Percentiles rank a stretch among this genome's conserved stretches.
These are phyloP conservation scores for Phialophora verrucosa DNA, from an alignment of 2,329 filamentous ascomycete genomes.

Conservation along the genomic window DNA sequence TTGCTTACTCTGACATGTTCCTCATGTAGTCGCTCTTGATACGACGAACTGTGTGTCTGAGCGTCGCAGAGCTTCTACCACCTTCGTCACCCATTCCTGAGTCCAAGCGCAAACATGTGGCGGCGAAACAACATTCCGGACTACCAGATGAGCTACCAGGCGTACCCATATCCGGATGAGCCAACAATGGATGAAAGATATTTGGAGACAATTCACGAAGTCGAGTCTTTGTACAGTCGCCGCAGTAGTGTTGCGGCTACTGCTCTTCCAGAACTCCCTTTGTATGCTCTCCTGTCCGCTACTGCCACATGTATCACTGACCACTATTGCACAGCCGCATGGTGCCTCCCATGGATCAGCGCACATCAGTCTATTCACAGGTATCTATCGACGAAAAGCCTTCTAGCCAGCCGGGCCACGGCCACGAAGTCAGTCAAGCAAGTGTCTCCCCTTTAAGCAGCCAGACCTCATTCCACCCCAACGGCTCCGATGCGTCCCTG, in stretches of 20 bases:
- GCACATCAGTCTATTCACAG: conserved; percentile 30
- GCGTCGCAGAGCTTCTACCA: conserved; percentile 19
- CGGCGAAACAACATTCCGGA: conserved; percentile 30
- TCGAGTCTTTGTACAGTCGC: conserved; percentile 44
- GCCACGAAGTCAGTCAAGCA: conserved; percentile 17
- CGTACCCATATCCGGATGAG: conserved; percentile 29
- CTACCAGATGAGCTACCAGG: conserved; percentile 34
- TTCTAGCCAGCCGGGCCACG: conserved; percentile 23
- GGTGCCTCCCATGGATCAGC: conserved; percentile 35
- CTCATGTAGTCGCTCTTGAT: conserved; percentile 10
- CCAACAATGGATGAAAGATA: conserved; percentile 49
- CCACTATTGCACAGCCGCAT: conserved; percentile 34
- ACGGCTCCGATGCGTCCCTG: conserved; percentile 37
- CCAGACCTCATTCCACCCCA: conserved; percentile 33
- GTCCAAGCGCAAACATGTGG: conserved; percentile 28
- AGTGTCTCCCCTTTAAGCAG: conserved; percentile 41
- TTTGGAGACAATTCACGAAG: conserved; percentile 47
- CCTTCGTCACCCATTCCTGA: conserved; percentile 14
- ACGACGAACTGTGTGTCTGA: conserved; percentile 20
- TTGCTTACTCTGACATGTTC: neutral
- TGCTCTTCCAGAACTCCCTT: conserved; percentile 48
- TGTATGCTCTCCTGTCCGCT: conserved; percentile 42
- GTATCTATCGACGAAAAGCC: conserved; percentile 64
- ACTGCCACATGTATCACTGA: conserved; percentile 5
- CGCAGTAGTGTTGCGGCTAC: conserved; percentile 39